These are phyloP conservation scores for Coniochaeta pulveracea DNA, from an alignment of 2,329 filamentous ascomycete species.

Conservation along the genomic window DNA sequence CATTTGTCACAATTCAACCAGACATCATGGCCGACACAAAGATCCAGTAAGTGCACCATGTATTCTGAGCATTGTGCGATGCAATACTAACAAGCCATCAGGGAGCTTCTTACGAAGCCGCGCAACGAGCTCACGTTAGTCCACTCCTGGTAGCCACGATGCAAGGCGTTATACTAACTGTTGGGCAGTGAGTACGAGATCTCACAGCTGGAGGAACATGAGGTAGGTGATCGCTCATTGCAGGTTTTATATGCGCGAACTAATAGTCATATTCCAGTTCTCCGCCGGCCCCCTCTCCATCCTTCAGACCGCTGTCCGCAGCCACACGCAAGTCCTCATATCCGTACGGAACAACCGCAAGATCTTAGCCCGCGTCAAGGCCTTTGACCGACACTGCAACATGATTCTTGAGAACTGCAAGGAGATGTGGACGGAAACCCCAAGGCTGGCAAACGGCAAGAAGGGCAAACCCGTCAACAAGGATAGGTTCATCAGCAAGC, in stretches of 20 bases:
- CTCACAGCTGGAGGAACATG: slow-evolving; percentile 52
- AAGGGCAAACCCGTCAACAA: slow-evolving; percentile 90
- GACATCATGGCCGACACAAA: slow-evolving; percentile 19
- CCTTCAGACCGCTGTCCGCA: slow-evolving; percentile 90
- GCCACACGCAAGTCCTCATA: slow-evolving; percentile 91
- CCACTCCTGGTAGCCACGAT: slow-evolving; percentile 9
- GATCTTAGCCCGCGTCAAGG: slow-evolving; percentile 92
- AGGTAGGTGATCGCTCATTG: slow-evolving; percentile 27
- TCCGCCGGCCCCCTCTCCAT: slow-evolving; percentile 66
- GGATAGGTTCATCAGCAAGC: slow-evolving; percentile 96
- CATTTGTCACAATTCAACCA: neutral
- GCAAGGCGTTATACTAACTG: slow-evolving; percentile 3
- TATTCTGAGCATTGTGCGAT: no score
- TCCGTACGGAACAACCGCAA: slow-evolving; percentile 98
- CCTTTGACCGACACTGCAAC: slow-evolving; percentile 97
- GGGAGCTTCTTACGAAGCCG: slow-evolving; percentile 81
- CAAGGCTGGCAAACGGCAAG: slow-evolving; percentile 70
- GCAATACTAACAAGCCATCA: slow-evolving; percentile 22
- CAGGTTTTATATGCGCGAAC: no score
- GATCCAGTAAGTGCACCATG: slow-evolving; percentile 11
- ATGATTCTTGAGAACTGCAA: slow-evolving; percentile 55
- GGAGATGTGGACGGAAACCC: slow-evolving; percentile 99
- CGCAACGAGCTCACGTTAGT: slow-evolving; percentile 84
- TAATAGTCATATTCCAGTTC: neutral
- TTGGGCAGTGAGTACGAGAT: slow-evolving; percentile 74